These are phyloP conservation scores for Narthecium ossifragum DNA, from an alignment of 106 monocot species.

Conservation along the genomic window DNA sequence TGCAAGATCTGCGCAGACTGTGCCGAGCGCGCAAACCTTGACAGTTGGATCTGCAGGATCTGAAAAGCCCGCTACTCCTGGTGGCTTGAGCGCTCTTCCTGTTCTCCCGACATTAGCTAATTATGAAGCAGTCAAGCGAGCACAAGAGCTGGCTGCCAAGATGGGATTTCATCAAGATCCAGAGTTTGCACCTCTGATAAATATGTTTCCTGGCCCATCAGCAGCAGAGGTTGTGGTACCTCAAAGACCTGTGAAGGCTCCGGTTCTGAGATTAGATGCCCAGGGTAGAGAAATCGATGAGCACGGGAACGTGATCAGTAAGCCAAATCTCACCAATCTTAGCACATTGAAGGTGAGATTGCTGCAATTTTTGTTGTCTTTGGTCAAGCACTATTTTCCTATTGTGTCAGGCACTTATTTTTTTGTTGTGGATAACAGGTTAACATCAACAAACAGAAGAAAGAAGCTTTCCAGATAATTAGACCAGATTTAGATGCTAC, in stretches of 20 bases:
- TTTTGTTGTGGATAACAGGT: slow-evolving; percentile 36
- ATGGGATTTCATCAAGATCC: slow-evolving; percentile 98
- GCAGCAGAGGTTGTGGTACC: slow-evolving; percentile 34
- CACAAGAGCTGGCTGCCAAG: slow-evolving; percentile 84
- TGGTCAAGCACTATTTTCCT: neutral
- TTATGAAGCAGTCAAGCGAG: slow-evolving; percentile 86
- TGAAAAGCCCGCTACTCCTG: slow-evolving; percentile 14
- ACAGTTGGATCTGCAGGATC: slow-evolving; percentile 10
- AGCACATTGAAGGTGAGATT: slow-evolving; percentile 82
- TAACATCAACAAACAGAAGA: slow-evolving; percentile 98
- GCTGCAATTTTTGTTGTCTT: neutral
- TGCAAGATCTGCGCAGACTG: slow-evolving; percentile 7
- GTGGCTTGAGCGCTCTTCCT: slow-evolving; percentile 23
- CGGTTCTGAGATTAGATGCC: slow-evolving; percentile 85
- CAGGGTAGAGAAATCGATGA: slow-evolving; percentile 96
- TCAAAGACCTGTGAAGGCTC: slow-evolving; percentile 81
- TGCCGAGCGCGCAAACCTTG: slow-evolving; percentile 3
- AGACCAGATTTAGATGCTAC: slow-evolving; percentile 76
- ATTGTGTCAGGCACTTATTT: neutral
- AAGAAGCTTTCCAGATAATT: slow-evolving; percentile 96
- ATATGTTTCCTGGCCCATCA: slow-evolving; percentile 82
- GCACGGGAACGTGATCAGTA: slow-evolving; percentile 75
- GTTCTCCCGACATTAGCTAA: slow-evolving; percentile 28
- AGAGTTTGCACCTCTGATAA: slow-evolving; percentile 88
- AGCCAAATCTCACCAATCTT: slow-evolving; percentile 65